phyloP scores from a whole-genome alignment of 116 monocot genomes.

The Zostera marina region DNA sequence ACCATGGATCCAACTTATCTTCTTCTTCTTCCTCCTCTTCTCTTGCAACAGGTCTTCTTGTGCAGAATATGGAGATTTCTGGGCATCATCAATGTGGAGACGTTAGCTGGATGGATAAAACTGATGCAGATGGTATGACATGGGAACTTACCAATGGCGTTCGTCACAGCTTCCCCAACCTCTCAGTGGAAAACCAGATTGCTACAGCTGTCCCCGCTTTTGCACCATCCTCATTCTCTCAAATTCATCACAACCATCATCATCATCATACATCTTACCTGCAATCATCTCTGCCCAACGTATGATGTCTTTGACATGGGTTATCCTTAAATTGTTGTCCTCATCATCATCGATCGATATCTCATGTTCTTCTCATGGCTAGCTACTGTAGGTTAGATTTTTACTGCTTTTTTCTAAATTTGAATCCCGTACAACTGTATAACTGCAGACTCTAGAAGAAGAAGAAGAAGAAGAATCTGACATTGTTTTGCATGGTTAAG shows the following conservation, averaged over 20 bases:
- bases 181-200: not conserved
- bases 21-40: not conserved
- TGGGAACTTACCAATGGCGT: not conserved
- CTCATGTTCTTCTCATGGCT: too few species aligned
- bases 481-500: too few species aligned
- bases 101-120: slow-evolving; percentile 1
- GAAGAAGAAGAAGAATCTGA: too few species aligned
- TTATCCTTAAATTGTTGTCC: too few species aligned
- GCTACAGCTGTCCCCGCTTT: not conserved
- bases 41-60: not conserved
- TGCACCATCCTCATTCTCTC: slow-evolving; percentile 1
- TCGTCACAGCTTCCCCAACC: not conserved
- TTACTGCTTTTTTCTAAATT: too few species aligned
- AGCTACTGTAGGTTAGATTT: too few species aligned
- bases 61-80: not conserved
- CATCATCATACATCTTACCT: not conserved
- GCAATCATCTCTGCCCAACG: not conserved
- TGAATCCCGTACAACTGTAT: too few species aligned
- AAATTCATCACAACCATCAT: not conserved
- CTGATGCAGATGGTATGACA: not conserved
- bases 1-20: not conserved
- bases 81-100: not conserved
- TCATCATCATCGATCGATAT: too few species aligned
- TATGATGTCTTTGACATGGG: not conserved
- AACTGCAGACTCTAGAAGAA: too few species aligned